These are phyloP conservation scores for Aspergillus sp. DNA, from an alignment of 2,329 filamentous ascomycete species.

Conservation along the genomic window DNA sequence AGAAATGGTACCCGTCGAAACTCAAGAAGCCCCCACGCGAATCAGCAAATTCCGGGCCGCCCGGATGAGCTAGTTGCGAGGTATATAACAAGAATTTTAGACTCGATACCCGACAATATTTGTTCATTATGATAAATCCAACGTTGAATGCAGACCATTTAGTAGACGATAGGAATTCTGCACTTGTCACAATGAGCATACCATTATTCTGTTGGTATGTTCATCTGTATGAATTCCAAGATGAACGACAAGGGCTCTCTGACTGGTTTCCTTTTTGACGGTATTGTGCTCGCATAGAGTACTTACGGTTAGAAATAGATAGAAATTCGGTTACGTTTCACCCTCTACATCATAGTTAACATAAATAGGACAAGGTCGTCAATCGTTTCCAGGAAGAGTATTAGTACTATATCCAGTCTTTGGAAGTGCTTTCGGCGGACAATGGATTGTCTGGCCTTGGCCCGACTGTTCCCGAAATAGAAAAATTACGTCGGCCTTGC, in stretches of 20 bases:
- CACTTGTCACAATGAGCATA: constrained; percentile 15
- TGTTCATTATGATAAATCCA: background rate
- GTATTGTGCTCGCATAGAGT: constrained; percentile 25
- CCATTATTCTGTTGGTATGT: constrained; percentile 17
- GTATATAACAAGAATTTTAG: constrained; percentile 7
- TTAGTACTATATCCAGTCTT: background rate
- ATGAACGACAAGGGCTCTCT: constrained; percentile 37
- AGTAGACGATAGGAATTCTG: background rate
- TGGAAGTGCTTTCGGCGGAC: background rate
- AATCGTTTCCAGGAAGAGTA: background rate
- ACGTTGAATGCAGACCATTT: no score
- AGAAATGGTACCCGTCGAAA: constrained; percentile 65
- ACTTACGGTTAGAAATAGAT: constrained; percentile 23
- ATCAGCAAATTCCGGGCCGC: constrained; percentile 51
- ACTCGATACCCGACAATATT: constrained; percentile 17
- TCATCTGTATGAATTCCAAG: constrained; percentile 27
- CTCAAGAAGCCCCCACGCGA: constrained; percentile 51
- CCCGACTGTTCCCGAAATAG: background rate
- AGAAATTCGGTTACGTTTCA: constrained; percentile 40
- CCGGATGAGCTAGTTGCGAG: constrained; percentile 33
- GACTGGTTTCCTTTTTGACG: constrained; percentile 27
- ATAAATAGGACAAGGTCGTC: background rate
- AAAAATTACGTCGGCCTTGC: background rate
- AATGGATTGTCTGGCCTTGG: background rate
- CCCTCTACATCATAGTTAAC: constrained; percentile 29